These are phyloP conservation scores for Auricularia sp. DNA, from an alignment of 768 basidiomycete genomes.

Conservation along the genomic window DNA sequence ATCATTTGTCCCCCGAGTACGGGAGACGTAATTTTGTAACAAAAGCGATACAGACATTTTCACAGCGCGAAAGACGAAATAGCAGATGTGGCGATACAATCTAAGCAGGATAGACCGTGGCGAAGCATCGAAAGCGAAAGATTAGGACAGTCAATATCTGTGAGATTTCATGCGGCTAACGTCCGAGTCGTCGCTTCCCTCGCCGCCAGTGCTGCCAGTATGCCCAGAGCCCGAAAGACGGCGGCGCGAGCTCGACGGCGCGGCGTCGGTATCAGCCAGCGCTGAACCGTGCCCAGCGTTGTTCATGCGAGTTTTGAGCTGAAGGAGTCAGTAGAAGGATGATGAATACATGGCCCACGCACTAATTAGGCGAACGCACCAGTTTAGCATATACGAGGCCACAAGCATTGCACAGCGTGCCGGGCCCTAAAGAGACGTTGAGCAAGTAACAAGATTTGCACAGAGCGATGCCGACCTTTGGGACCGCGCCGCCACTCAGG, in stretches of 20 bases:
- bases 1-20: too few species aligned
- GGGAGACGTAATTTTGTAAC: too few species aligned
- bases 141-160: too few species aligned
- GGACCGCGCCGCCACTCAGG: constrained; percentile 83
- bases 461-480: constrained; percentile 39
- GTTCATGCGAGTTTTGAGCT: neutral
- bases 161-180: too few species aligned
- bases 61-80: neutral
- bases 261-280: too few species aligned
- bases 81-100: neutral
- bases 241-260: too few species aligned
- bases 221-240: too few species aligned
- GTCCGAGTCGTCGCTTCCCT: too few species aligned
- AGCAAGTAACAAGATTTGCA: constrained; percentile 6
- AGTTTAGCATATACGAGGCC: constrained; percentile 81
- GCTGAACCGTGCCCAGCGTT: neutral
- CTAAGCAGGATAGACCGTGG: neutral
- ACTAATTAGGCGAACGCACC: constrained; percentile 32
- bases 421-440: constrained; percentile 37
- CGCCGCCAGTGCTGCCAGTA: too few species aligned
- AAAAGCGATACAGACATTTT: neutral
- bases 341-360: too few species aligned
- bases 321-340: neutral
- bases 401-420: constrained; percentile 79
- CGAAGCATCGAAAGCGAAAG: neutral